A percentile compares a stretch with the other conserved stretches of the same genome.
Conservation (phyloP, 1,139 yeast genomes). For the Debaryomyces udenii region DNA sequence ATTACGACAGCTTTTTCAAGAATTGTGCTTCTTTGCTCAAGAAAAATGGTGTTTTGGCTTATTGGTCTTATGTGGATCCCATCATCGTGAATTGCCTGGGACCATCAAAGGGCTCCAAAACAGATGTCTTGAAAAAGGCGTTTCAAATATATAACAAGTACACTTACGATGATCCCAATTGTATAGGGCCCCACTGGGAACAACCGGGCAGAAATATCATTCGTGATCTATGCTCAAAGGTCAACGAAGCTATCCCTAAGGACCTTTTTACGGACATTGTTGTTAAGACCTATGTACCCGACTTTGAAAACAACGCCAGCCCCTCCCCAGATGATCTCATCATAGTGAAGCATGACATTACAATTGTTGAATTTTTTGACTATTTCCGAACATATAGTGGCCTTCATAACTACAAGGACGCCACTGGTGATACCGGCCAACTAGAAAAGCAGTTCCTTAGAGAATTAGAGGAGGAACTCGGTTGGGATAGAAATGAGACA, state of each 20-base stretch:
- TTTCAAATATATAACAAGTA: conserved; percentile 33
- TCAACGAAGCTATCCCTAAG: conserved; percentile 36
- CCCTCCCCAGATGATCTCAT: conserved; percentile 28
- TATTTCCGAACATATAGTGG: conserved; percentile 45
- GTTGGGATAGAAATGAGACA: conserved; percentile 36
- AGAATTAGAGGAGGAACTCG: conserved; percentile 31
- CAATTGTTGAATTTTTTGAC: conserved; percentile 29
- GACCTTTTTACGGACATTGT: conserved; percentile 30
- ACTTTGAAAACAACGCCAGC: conserved; percentile 16
- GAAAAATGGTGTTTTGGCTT: conserved; percentile 44
- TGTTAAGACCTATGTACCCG: conserved; percentile 31
- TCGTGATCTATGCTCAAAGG: conserved; percentile 29
- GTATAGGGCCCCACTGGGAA: conserved; percentile 58
- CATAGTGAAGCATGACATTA: conserved; percentile 24
- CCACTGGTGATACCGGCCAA: conserved; percentile 28
- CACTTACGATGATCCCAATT: conserved; percentile 39
- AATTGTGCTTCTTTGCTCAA: conserved; percentile 33
- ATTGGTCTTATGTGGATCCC: conserved; percentile 50
- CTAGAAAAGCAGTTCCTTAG: conserved; percentile 25
- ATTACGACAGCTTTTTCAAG: conserved; percentile 35
- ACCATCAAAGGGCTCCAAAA: conserved; percentile 21
- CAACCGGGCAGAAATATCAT: conserved; percentile 48
- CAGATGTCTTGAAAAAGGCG: conserved; percentile 25
- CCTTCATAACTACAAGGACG: conserved; percentile 36
- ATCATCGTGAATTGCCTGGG: conserved; percentile 32